phyloP scores from a whole-genome alignment of 2,329 filamentous ascomycete genomes.

The Akanthomyces dipterigenus region DNA sequence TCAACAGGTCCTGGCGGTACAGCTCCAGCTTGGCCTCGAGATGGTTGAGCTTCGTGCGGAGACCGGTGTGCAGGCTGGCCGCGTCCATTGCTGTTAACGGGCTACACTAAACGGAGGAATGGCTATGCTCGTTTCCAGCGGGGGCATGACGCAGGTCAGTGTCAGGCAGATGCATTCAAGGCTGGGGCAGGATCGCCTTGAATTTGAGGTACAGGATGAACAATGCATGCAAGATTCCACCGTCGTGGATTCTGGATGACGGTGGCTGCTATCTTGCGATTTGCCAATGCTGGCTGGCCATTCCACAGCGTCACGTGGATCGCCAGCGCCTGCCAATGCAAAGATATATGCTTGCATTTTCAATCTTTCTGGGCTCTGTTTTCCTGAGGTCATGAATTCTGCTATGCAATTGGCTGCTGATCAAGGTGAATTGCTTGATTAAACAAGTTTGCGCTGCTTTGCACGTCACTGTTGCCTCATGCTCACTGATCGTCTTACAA shows the following conservation, averaged over 20 bases:
- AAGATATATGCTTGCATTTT: not conserved
- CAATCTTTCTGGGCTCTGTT: not conserved
- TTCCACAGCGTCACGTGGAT: slow-evolving; percentile 9
- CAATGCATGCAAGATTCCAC: slow-evolving; percentile 4
- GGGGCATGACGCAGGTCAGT: slow-evolving; percentile 32
- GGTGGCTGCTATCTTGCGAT: slow-evolving; percentile 1
- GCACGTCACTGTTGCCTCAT: not conserved
- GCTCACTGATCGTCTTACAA: not conserved
- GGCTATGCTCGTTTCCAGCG: slow-evolving; percentile 19
- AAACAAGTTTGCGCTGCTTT: not conserved
- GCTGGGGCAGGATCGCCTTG: not conserved
- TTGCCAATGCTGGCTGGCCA: slow-evolving; percentile 1
- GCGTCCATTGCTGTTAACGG: slow-evolving; percentile 26
- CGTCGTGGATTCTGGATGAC: not conserved
- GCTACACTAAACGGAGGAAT: slow-evolving; percentile 7
- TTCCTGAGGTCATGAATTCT: not conserved
- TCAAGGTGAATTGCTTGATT: not conserved
- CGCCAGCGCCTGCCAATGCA: not conserved
- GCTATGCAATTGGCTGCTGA: not conserved
- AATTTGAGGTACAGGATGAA: not conserved
- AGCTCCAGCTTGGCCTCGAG: slow-evolving; percentile 51
- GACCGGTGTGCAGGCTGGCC: slow-evolving; percentile 41
- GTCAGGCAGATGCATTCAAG: slow-evolving; percentile 3
- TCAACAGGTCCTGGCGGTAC: slow-evolving; percentile 50
- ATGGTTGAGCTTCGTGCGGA: slow-evolving; percentile 47